phyloP scores from a whole-genome alignment of 352 stramenopile genomes.

The Phytophthora ohioensis region DNA sequence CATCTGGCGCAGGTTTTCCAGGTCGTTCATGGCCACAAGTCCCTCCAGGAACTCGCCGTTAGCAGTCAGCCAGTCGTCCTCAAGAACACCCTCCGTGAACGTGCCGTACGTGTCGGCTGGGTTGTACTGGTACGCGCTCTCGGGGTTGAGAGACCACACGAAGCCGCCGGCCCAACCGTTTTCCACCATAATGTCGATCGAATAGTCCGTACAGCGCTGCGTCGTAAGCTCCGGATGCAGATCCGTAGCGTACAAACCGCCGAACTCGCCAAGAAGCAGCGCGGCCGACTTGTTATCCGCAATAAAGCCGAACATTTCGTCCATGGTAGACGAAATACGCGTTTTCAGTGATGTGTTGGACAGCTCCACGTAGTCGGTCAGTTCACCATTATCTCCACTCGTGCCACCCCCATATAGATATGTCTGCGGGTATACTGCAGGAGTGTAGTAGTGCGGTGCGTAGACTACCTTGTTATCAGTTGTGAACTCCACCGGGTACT shows the following conservation, averaged over 20 bases:
- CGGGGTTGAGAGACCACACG: conserved; percentile 78
- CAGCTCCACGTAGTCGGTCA: conserved; percentile 59
- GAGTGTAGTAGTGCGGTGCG: conserved; percentile 75
- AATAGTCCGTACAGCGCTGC: conserved; percentile 65
- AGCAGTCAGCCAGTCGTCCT: conserved; percentile 66
- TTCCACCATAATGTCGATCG: conserved; percentile 64
- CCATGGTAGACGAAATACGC: conserved; percentile 58
- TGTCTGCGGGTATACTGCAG: conserved; percentile 59
- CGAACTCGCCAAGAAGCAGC: conserved; percentile 75
- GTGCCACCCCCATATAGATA: conserved; percentile 61
- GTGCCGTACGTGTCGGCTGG: conserved; percentile 44
- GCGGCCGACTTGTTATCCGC: conserved; percentile 53
- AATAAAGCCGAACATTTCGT: conserved; percentile 78
- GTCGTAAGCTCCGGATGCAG: conserved; percentile 66
- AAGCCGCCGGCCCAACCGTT: conserved; percentile 67
- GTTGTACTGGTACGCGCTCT: conserved; percentile 78
- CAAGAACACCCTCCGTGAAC: conserved; percentile 61
- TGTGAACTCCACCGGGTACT: conserved; percentile 45
- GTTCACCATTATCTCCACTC: conserved; percentile 29
- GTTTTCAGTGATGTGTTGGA: conserved; percentile 48
- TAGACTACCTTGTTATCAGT: conserved; percentile 70
- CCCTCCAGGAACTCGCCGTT: conserved; percentile 57
- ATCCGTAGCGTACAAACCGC: conserved; percentile 67
- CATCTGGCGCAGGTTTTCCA: conserved; percentile 56
- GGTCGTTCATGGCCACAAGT: conserved; percentile 57